phyloP scores from a whole-genome alignment of 2,329 filamentous ascomycete species.

The Botryotinia narcissicola region DNA sequence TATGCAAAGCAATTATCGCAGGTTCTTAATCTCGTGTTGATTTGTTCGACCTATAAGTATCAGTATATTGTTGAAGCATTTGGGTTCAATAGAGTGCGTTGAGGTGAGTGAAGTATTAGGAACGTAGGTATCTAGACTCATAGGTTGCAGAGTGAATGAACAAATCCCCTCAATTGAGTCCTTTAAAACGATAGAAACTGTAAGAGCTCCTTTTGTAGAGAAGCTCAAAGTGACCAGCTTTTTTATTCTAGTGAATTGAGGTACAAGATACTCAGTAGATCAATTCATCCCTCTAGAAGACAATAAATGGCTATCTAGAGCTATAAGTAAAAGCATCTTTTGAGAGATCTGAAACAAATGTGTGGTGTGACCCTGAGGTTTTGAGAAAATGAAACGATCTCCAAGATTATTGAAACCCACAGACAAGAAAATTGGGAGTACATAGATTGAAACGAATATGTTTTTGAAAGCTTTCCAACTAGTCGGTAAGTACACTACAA shows the following conservation, averaged over 20 bases:
- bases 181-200: background rate
- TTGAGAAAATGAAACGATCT: background rate
- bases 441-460: no score
- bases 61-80: background rate
- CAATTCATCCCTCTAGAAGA: no score
- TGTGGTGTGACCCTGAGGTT: background rate
- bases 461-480: background rate
- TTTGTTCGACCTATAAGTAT: background rate
- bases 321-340: no score
- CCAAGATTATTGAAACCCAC: no score
- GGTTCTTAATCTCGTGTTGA: no score
- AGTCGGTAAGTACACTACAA: background rate
- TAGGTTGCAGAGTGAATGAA: background rate
- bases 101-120: background rate
- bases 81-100: accelerated
- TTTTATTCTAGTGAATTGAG: no score
- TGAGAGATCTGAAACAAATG: background rate
- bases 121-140: background rate
- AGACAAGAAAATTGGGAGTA: no score
- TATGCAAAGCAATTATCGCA: background rate
- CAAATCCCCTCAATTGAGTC: background rate
- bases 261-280: no score
- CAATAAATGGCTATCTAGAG: no score
- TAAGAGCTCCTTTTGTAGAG: background rate
- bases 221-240: no score